Evolutionary conservation across 2,329 filamentous ascomycete species (phyloP), one percentile per base, ranked within the genome.

Genomic region (Rutstroemia sydowiana): DNA sequence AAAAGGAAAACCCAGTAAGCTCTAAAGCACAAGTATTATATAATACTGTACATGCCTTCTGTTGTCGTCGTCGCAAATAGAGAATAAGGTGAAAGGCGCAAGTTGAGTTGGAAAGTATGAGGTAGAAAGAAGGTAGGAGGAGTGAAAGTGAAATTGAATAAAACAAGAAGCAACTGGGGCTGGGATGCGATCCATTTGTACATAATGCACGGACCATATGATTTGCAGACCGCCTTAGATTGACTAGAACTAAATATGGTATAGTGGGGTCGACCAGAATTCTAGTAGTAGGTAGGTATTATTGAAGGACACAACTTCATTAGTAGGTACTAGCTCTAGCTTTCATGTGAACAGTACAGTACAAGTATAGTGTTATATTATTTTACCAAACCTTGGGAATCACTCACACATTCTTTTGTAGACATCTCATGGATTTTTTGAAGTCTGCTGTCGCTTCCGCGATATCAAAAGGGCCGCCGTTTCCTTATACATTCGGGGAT

Each of bases 361-460:
- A n/a, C n/a, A n/a, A n/a, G n/a, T n/a, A n/a, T 23, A 41, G 16
- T 45, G 11, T 9, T 31, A 45, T 45, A 41, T 40, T 39, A 37
- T 49, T 43, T 34, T 26, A 4, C 8, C 4, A 26, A 34, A 4
- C 10, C 14, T 10, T 34, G 32, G 3, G 32, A 13, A 34, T n/a
- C n/a, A n/a, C 32, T n/a, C 14, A 4, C 11, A 26, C 21, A 42
- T 26, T 26, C 21, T 11, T 40, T n/a, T 43, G 21, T 30, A 48
- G 28, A 16, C 37, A 44, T 31, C 16, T 61, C 61, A 98, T 98
- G 93, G 91, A 98, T 69, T 97, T 97, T 66, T 80, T 98, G 66
- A 97, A 97, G 73, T 97, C 91, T 56, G 93, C 93, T 48, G 90
- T 97, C 67, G 92, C 91, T 42, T 97, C 93, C 56, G 92, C 91